Conservation (phyloP, 148 eudicot species). For the Camellia sinensis region DNA sequence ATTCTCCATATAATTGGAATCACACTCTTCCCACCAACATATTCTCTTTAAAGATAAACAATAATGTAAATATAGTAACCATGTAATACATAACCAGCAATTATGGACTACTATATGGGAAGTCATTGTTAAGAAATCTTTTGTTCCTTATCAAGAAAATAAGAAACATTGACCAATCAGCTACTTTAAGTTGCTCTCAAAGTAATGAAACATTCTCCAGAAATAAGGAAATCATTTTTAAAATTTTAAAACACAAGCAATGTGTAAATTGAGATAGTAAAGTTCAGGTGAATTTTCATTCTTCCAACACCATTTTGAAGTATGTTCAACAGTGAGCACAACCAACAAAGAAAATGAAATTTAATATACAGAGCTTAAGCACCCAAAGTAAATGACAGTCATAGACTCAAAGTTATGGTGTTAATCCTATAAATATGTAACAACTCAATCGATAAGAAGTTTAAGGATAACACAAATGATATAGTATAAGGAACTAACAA, state of each 20-base stretch:
- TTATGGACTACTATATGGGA: background rate
- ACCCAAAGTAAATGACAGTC: background rate
- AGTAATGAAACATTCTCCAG: background rate
- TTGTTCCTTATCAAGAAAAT: background rate
- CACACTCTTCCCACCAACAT: background rate
- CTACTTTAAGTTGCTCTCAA: background rate
- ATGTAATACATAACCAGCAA: background rate
- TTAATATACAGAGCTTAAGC: background rate
- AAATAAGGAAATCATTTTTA: background rate
- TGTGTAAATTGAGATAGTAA: no score
- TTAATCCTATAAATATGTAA: background rate
- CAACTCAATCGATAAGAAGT: background rate
- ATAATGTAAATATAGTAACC: no score
- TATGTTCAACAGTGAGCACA: background rate
- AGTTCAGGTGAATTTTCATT: background rate
- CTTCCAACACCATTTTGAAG: background rate
- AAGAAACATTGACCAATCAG: background rate
- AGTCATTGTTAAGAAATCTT: background rate
- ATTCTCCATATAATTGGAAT: background rate
- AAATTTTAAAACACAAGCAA: background rate
- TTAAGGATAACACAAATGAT: no score
- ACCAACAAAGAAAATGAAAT: no score
- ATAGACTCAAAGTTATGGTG: background rate
- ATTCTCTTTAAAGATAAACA: background rate
- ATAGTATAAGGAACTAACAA: no score